These are phyloP conservation scores for Blepharisma stoltei DNA, from an alignment of 73 alveolate genomes.

Conservation along the genomic window DNA sequence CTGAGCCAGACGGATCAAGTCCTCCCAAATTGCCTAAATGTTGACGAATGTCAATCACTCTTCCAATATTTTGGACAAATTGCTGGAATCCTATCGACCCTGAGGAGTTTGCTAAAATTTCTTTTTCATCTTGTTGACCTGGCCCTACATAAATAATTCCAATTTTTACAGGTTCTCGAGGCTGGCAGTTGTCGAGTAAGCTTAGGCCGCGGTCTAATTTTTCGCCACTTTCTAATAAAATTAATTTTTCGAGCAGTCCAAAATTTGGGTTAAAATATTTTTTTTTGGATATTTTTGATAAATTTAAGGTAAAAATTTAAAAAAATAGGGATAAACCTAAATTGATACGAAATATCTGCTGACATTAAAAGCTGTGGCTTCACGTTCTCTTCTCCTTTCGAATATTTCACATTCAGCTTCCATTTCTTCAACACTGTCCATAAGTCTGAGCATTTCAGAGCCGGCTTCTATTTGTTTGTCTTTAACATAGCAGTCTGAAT, in stretches of 20 bases:
- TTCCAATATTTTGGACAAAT: neutral
- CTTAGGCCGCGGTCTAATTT: constrained; percentile 8
- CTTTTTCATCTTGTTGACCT: neutral
- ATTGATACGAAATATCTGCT: no score
- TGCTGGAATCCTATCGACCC: neutral
- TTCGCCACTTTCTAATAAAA: neutral
- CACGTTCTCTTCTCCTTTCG: neutral
- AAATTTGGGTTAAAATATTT: neutral
- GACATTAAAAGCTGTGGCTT: no score
- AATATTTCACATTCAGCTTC: neutral
- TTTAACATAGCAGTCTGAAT: neutral
- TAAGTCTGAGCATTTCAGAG: neutral
- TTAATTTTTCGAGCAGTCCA: constrained; percentile 6
- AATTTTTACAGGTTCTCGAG: constrained; percentile 10
- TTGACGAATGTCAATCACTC: neutral
- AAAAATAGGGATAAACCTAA: no score
- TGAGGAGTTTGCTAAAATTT: neutral
- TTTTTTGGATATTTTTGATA: no score
- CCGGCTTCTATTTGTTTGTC: no score
- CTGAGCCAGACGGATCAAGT: constrained; percentile 3
- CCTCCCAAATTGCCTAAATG: constrained; percentile 18
- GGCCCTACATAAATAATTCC: constrained; percentile 14
- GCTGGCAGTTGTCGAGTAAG: neutral
- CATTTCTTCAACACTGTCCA: neutral
- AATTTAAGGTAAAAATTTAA: no score